Percentiles rank a stretch among this genome's conserved stretches.
These are phyloP conservation scores for Diaporthe velutina DNA, from an alignment of 2,329 filamentous ascomycete species.

Conservation along the genomic window DNA sequence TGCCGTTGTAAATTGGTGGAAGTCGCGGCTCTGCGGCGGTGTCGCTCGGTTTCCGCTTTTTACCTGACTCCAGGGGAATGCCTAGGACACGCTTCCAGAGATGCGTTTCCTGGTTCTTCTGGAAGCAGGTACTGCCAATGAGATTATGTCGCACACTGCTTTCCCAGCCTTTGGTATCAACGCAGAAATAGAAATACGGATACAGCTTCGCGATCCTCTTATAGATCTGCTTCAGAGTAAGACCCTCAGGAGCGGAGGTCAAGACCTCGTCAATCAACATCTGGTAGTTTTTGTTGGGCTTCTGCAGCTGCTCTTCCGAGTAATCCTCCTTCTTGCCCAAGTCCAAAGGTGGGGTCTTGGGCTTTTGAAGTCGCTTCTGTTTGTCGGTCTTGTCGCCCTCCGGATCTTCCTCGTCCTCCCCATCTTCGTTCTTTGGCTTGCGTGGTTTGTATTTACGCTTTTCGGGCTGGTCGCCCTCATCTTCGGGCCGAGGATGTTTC, in stretches of 20 bases:
- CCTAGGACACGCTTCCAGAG: conserved; percentile 70
- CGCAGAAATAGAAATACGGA: conserved; percentile 71
- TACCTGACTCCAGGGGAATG: conserved; percentile 70
- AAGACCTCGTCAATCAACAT: conserved; percentile 72
- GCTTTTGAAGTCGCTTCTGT: conserved; percentile 73
- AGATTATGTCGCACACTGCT: conserved; percentile 75
- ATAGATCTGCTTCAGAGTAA: conserved; percentile 73
- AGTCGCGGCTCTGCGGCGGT: conserved; percentile 48
- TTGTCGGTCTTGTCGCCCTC: conserved; percentile 67
- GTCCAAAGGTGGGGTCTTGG: conserved; percentile 71
- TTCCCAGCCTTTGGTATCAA: conserved; percentile 75
- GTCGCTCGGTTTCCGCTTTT: conserved; percentile 69
- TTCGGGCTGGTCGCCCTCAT: conserved; percentile 66
- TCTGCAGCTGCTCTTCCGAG: conserved; percentile 69
- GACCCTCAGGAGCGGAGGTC: conserved; percentile 63
- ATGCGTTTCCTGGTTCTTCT: conserved; percentile 68
- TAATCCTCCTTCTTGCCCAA: conserved; percentile 66
- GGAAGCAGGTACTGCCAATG: conserved; percentile 72
- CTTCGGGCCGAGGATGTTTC: conserved; percentile 72
- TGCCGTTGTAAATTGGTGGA: conserved; percentile 45
- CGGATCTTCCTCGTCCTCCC: conserved; percentile 66
- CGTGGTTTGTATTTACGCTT: conserved; percentile 77
- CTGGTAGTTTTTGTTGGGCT: conserved; percentile 73
- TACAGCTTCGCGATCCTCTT: conserved; percentile 71
- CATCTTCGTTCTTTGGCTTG: conserved; percentile 59